Base-by-base conservation (phyloP, 306 rosid genomes). In the Elaeagnus macrophylla region DNA sequence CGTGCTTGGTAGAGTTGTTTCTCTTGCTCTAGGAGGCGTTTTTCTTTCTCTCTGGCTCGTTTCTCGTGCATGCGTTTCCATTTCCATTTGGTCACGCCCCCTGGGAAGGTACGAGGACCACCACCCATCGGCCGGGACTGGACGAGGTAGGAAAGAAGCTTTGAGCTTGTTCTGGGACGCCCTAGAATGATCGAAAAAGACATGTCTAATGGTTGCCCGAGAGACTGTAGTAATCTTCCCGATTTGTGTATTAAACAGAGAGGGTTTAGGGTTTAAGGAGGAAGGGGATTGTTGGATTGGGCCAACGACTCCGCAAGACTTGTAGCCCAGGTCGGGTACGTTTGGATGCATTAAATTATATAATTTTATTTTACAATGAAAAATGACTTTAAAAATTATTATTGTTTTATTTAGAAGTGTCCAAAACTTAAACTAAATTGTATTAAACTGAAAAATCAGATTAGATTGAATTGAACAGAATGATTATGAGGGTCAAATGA, bases 41-140 rank as follows among this genome's bases (percentile, higher is more conserved):
- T 66, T 43, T 86, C 83, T 65, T 91, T 91, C 56, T 86, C 96
- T 56, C 55, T 52, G 48, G 96, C 97, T 8, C 80, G 73, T 36
- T 91, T 87, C 78, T 87, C 99, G 67, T 91, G 99, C 99, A 87
- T 86, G 37, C 96, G 95, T 74, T 91, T 91, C 96, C 93, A 84
- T 56, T 87, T 78, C 99, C 99, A 91, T 74, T 91, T 91, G 87
- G 9, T 82, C 0, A 87, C 85, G 5, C 96, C 93, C 19, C 96
- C 93, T 0, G 94, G 94, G 64, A 86, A 91, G 17, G 97, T 91
- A 7, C 95, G 86, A 15, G 97, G 95, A 37, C 97, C 96, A 6
- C 95, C 97, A 5, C 96, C 96, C 99, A 91, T 91, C 60, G 67
- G 52, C 10, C 95, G 83, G 14, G 74, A 20, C 48, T 68, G 50